Evolutionary conservation across 768 basidiomycete genomes (phyloP), one percentile per base, ranked within the genome.

Genomic region (Panaeolus cyanescens): DNA sequence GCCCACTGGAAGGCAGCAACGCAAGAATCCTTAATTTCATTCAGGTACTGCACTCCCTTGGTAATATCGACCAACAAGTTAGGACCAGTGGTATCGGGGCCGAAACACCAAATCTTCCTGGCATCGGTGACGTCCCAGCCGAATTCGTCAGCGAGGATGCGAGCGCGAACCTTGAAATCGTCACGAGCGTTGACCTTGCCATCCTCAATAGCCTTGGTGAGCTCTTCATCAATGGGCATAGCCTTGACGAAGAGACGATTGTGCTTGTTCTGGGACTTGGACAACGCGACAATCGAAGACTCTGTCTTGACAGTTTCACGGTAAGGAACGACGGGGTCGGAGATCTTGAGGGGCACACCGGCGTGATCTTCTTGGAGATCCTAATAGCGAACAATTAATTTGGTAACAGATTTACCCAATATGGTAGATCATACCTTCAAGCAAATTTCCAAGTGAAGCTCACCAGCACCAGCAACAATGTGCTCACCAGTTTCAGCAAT

Each of bases 191-290:
- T 91, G 75, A 99, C 75, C 71, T 85, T 87, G 69, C 97, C 97
- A 59, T 67, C 68, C 76, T 99, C 97, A 69, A 99, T 98, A 62
- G 94, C 97, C 69, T 86, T 85, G 65, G 95, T 89, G 62, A 99
- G 86, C 74, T 98, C 96, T 72, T 99, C 97, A 25, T 93, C 95
- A 60, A 99, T 74, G 34, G 97, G 97, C 80, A 89, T 65, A 34
- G 97, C 97, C 84, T 95, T 95, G 67, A 89, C 86, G 77, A 90
- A 99, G 61, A 99, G 84, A 81, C 97, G 93, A 77, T 99, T 99
- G 89, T 99, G 97, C 85, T 99, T 99, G 86, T 99, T 99, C 81
- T 98, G 97, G 20, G 97, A 99, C 79, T 99, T 99, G 61, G 97
- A 99, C 36, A 99, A 84, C 30, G 97, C 97, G 67, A 93, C 90